Base-by-base conservation (phyloP, 805 yeast genomes). In the Hanseniaspora valbyensis region DNA sequence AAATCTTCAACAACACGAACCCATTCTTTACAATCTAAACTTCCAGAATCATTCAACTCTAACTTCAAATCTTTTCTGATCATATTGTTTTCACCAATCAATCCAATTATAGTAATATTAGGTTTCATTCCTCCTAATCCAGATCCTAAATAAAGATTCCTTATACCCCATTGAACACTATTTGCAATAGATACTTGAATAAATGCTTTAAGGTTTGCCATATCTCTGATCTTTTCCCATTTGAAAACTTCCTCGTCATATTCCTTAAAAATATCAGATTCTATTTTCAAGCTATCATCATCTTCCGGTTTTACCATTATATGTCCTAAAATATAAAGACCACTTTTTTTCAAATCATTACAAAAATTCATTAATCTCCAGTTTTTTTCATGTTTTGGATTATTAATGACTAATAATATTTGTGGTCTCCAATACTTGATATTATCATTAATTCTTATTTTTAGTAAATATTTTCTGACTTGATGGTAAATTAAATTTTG, bases 71-170 rank as follows among this genome's bases (percentile, higher is more conserved):
- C 32, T 50, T 30, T 44, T 33, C 29, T 34, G 6, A 29, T n/a
- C 8, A 25, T 24, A 22, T 34, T 40, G 6, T 26, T 39, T 19
- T 45, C 42, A 25, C 49, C 53, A 12, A 41, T 44, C 21, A 88
- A 88, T 0, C 97, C 97, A 29, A 92, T 54, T 0, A 92, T 94
- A 0, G 96, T 86, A 48, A 92, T 89, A 61, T 92, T 92, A 1
- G 98, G 98, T 59, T 78, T 82, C 98, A 92, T 92, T 12, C 96
- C 96, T 7, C 99, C 99, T n/a, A 92, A 69, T 0, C 99, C 99
- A 2, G 95, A 83, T 0, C 96, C 96, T 53, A 90, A 64, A 53
- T 77, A 88, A 9, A 92, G 88, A 61, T 90, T 90, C 54, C 98
- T 71, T 0, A 87, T 94, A 24, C 98, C 97, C 96, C 97, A 90